Evolutionary conservation across 257 asterid genomes (phyloP), one percentile per base, ranked within the genome.

Genomic region (Primulina tabacum): DNA sequence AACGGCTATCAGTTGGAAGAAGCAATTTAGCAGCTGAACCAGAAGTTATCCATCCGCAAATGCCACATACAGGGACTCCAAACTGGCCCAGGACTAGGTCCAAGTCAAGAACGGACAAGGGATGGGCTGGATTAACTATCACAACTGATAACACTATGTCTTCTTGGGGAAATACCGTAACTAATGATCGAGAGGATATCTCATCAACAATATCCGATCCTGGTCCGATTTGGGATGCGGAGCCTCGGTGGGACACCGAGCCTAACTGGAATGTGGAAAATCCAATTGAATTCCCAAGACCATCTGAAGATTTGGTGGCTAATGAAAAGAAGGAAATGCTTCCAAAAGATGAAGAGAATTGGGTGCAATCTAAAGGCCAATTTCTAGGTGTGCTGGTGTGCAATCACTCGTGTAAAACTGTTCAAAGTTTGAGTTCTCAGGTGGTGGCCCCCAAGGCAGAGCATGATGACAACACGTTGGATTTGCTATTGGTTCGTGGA

Each of bases 191-290:
- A 81, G 99, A 93, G 81, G 99, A 93, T 79, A 93, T 89, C 68
- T 93, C 95, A 57, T 93, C 99, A n/a, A 93, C 99, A 24, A 77
- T 93, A 79, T 93, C 99, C 2, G 99, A 93, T 80, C 99, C 99
- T 0, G 97, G 97, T 40, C 99, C 99, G 16, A 86, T 93, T 68
- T 93, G 99, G 99, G 97, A 93, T 77, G 78, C 97, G 26, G 99
- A 90, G 82, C 99, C 99, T 12, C 88, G 92, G 63, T 93, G 99
- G 99, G 99, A 90, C 71, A 72, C 86, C 14, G 99, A 90, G 73
- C 85, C 89, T 32, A 79, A 76, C 65, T 85, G 93, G 91, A 82
- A 76, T 38, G 71, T 75, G 6, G 97, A 89, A 60, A 86, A 86
- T 75, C 89, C 86, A 62, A 79, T 86, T 62, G 97, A 93, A 80